Percentiles rank a stretch among this genome's conserved stretches.
Conservation (phyloP, 2,329 filamentous ascomycete species). For the Alternaria sp. region DNA sequence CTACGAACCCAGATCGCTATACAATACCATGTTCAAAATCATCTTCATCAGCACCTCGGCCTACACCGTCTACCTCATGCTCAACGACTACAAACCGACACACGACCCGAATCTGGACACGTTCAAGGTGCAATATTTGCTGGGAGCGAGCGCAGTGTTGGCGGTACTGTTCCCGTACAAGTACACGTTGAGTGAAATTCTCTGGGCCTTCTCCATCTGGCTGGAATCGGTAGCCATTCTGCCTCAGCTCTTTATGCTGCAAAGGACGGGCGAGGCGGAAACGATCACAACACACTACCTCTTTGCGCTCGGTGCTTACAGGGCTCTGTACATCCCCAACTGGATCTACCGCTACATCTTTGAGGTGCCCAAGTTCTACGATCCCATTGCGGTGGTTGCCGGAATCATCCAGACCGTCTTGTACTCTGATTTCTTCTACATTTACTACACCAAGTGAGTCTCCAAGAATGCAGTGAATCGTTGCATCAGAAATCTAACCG, state of each 20-base stretch:
- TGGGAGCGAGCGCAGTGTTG: constrained; percentile 79
- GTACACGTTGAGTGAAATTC: constrained; percentile 81
- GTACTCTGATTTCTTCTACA: constrained; percentile 99
- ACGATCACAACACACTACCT: constrained; percentile 99
- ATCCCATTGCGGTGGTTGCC: constrained; percentile 87
- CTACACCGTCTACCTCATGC: constrained; percentile 98
- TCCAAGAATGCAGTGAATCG: neutral
- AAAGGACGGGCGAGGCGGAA: constrained; percentile 96
- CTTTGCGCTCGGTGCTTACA: constrained; percentile 89
- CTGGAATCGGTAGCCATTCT: constrained; percentile 95
- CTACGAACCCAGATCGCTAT: constrained; percentile 72
- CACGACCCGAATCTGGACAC: constrained; percentile 97
- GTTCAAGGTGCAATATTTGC: constrained; percentile 94
- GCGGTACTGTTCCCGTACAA: constrained; percentile 85
- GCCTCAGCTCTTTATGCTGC: constrained; percentile 97
- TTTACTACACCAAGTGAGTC: constrained; percentile 92
- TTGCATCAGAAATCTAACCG: neutral
- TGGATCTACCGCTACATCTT: constrained; percentile 92
- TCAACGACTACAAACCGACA: constrained; percentile 95
- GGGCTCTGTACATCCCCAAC: constrained; percentile 96
- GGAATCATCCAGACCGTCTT: constrained; percentile 92
- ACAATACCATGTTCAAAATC: constrained; percentile 96
- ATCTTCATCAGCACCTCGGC: constrained; percentile 89
- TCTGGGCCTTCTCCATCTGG: constrained; percentile 99
- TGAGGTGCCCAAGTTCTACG: constrained; percentile 73